Evolutionary conservation across 768 basidiomycete species (phyloP).

Genomic region (Panellus pusillus): DNA sequence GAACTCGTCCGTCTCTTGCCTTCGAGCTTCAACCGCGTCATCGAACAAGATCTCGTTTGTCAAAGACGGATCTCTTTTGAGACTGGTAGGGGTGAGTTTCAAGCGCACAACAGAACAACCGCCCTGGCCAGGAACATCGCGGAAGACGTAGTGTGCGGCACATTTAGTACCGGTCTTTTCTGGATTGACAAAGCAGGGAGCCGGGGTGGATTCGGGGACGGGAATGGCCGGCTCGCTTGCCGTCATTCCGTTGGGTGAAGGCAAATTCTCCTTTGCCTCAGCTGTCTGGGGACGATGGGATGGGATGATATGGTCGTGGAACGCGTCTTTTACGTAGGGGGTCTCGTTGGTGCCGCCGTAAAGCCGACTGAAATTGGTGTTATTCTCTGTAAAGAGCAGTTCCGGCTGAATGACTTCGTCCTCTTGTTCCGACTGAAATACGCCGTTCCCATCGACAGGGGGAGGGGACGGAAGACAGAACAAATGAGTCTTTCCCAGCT

Average conservation of each 20-base stretch:
- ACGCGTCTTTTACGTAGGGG: conserved; percentile 91
- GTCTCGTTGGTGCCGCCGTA: conserved; percentile 87
- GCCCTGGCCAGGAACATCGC: conserved; percentile 83
- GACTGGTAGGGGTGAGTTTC: conserved; percentile 79
- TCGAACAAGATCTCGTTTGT: conserved; percentile 91
- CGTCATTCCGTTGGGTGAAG: conserved; percentile 45
- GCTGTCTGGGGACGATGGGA: conserved; percentile 68
- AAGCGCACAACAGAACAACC: conserved; percentile 94
- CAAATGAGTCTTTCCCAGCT: conserved; percentile 73
- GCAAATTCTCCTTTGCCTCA: conserved; percentile 46
- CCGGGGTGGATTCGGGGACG: conserved; percentile 30
- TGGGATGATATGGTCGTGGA: conserved; percentile 96
- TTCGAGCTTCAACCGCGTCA: conserved; percentile 82
- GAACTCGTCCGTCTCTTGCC: conserved; percentile 96
- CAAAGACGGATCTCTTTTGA: conserved; percentile 75
- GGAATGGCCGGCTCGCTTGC: too few species aligned
- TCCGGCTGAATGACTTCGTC: conserved; percentile 76
- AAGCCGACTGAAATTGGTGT: conserved; percentile 91
- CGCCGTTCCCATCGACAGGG: conserved; percentile 74
- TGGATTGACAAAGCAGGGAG: conserved; percentile 76
- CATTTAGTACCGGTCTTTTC: conserved; percentile 87
- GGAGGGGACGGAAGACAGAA: conserved; percentile 93
- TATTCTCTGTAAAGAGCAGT: conserved; percentile 94
- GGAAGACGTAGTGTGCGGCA: conserved; percentile 88
- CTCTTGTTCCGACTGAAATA: conserved; percentile 61